Percentiles rank a stretch among this genome's conserved stretches.
Conservation (phyloP, 2,329 filamentous ascomycete genomes). For the Claviceps maximensis region DNA sequence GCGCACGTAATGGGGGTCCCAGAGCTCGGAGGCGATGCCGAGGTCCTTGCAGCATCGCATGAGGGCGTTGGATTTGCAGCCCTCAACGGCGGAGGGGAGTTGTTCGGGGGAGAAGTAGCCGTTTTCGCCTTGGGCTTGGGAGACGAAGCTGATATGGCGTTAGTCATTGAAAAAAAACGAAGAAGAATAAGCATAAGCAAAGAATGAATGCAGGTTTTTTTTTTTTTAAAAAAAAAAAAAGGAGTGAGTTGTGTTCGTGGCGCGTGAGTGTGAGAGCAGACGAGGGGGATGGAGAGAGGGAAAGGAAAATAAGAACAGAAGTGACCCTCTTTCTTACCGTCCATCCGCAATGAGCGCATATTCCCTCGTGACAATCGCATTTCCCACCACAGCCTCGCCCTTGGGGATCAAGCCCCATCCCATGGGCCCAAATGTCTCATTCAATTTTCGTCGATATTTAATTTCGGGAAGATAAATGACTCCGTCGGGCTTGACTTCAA, state of each 20-base stretch:
- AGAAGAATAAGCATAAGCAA: background rate
- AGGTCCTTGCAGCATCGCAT: slow-evolving; percentile 98
- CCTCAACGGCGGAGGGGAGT: slow-evolving; percentile 88
- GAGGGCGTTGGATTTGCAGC: slow-evolving; percentile 92
- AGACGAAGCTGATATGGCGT: slow-evolving; percentile 54
- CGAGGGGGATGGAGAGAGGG: background rate
- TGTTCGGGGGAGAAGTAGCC: slow-evolving; percentile 82
- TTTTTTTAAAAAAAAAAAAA: background rate
- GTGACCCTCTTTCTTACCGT: slow-evolving; percentile 41
- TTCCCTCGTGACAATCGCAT: slow-evolving; percentile 70
- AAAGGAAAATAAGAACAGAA: background rate
- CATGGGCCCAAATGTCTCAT: slow-evolving; percentile 83
- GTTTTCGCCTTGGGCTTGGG: slow-evolving; percentile 87
- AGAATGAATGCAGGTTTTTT: no score
- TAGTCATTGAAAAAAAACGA: background rate
- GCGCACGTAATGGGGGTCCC: slow-evolving; percentile 87
- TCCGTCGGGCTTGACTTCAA: slow-evolving; percentile 96
- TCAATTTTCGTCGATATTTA: slow-evolving; percentile 87
- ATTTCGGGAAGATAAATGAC: slow-evolving; percentile 96
- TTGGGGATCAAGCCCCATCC: slow-evolving; percentile 90
- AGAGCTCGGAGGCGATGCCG: slow-evolving; percentile 86
- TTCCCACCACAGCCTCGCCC: slow-evolving; percentile 73
- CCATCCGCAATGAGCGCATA: slow-evolving; percentile 85
- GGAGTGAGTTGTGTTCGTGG: no score
- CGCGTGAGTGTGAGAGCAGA: no score